Conservation (phyloP, 2,329 filamentous ascomycete genomes). For the Trichoderma atrobrunneum region DNA sequence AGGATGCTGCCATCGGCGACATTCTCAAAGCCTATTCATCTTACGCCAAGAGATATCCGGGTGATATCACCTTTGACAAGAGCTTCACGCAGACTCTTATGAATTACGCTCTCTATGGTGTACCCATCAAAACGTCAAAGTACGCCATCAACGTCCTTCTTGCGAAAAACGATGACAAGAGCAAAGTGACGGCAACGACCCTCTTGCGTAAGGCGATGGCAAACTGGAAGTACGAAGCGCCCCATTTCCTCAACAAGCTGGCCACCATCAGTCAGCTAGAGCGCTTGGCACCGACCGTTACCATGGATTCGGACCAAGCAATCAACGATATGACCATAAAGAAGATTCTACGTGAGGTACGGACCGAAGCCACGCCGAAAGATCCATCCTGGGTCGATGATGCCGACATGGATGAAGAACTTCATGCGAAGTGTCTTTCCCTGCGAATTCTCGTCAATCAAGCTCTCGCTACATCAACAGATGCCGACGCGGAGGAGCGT, state of each 20-base stretch:
- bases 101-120: constrained; percentile 78
- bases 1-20: constrained; percentile 75
- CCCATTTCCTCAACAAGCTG: constrained; percentile 73
- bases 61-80: constrained; percentile 76
- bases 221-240: constrained; percentile 67
- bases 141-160: constrained; percentile 90
- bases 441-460: constrained; percentile 85
- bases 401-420: constrained; percentile 71
- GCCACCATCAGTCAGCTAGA: constrained; percentile 72
- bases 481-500: constrained; percentile 53
- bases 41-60: constrained; percentile 81
- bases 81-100: constrained; percentile 79
- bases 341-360: constrained; percentile 68
- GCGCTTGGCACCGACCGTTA: constrained; percentile 68
- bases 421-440: constrained; percentile 77
- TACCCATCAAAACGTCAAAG: constrained; percentile 80
- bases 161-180: constrained; percentile 69
- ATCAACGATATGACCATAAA: constrained; percentile 76
- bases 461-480: constrained; percentile 60
- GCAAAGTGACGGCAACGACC: constrained; percentile 77
- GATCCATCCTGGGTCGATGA: constrained; percentile 67
- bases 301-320: constrained; percentile 70
- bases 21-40: constrained; percentile 91
- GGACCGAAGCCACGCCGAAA: constrained; percentile 55
- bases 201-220: constrained; percentile 74